Percentiles rank a stretch among this genome's conserved stretches.
These are phyloP conservation scores for Entomortierella beljakovae DNA, from an alignment of 192 early-diverging fungal species.

Conservation along the genomic window DNA sequence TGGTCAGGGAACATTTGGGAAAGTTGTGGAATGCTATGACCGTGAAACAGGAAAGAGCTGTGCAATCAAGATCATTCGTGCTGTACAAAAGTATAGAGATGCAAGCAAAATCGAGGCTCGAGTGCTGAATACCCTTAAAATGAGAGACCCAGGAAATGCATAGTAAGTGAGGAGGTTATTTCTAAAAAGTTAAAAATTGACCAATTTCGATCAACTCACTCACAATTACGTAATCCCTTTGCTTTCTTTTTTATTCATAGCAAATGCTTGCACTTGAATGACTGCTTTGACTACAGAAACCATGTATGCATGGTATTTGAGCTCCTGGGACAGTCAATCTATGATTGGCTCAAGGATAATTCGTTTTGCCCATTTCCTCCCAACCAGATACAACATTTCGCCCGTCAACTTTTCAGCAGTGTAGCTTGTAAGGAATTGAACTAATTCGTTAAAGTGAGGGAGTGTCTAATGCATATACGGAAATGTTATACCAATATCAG, in stretches of 20 bases:
- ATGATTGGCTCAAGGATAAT: slow-evolving; percentile 97
- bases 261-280: slow-evolving; percentile 89
- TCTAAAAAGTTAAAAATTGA: no score
- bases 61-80: slow-evolving; percentile 96
- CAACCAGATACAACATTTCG: slow-evolving; percentile 87
- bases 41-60: slow-evolving; percentile 62
- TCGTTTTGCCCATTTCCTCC: slow-evolving; percentile 89
- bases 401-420: slow-evolving; percentile 84
- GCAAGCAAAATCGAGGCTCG: slow-evolving; percentile 91
- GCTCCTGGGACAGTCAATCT: slow-evolving; percentile 85
- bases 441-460: background rate
- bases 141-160: slow-evolving; percentile 81
- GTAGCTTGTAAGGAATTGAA: slow-evolving; percentile 73
- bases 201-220: no score
- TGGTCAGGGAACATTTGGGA: slow-evolving; percentile 98
- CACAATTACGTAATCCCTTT: no score
- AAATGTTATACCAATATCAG: background rate
- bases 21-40: slow-evolving; percentile 93
- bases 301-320: slow-evolving; percentile 99
- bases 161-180: slow-evolving; percentile 64
- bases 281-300: slow-evolving; percentile 88
- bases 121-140: slow-evolving; percentile 83
- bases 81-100: slow-evolving; percentile 94
- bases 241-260: slow-evolving; percentile 55
- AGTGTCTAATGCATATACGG: background rate